Evolutionary conservation across 306 rosid genomes (phyloP).

Genomic region (Rubus parviflorus): DNA sequence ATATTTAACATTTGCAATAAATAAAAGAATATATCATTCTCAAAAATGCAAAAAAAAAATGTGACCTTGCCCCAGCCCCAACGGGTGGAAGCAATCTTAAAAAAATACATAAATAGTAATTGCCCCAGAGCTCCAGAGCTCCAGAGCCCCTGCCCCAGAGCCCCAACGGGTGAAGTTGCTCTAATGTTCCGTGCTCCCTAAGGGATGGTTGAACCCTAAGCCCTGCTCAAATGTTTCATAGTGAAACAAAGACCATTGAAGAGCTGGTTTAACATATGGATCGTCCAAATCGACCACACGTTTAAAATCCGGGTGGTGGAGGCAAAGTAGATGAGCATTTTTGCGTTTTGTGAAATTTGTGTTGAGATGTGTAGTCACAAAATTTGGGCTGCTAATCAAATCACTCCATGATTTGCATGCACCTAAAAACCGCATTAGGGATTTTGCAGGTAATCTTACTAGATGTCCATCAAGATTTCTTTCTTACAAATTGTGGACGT

Average conservation of each 20-base stretch:
- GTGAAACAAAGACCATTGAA: constrained; percentile 3
- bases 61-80: too few relatives aligned
- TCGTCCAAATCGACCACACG: background rate
- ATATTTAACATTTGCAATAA: too few relatives aligned
- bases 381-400: background rate
- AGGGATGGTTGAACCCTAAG: background rate
- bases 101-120: too few relatives aligned
- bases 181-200: background rate
- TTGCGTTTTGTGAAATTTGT: background rate
- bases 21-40: too few relatives aligned
- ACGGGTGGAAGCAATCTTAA: too few relatives aligned
- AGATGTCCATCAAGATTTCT: constrained; percentile 9
- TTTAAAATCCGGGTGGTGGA: background rate
- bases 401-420: constrained; percentile 14
- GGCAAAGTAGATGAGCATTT: background rate
- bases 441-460: background rate
- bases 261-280: too few relatives aligned
- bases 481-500: background rate
- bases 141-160: too few relatives aligned
- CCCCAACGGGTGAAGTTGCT: too few relatives aligned
- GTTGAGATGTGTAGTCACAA: background rate
- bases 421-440: background rate
- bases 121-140: too few relatives aligned
- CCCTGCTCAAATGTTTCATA: background rate
- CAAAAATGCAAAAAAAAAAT: too few relatives aligned